phyloP scores from a whole-genome alignment of 1,139 yeast species.

The Scheffersomyces illinoinensis region DNA sequence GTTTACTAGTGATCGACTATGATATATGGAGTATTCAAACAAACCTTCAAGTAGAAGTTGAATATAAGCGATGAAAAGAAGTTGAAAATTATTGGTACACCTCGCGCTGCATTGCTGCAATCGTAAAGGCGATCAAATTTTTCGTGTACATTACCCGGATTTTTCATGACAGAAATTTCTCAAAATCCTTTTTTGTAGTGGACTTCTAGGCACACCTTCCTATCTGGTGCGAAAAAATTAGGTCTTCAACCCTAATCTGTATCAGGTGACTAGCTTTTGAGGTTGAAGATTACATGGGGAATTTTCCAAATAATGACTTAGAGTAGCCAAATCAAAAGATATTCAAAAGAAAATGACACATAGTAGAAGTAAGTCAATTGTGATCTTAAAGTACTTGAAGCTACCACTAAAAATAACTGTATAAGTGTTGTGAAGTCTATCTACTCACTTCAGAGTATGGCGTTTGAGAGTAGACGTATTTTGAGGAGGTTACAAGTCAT shows the following conservation, averaged over 20 bases:
- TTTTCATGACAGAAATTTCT: background rate
- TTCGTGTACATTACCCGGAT: conserved; percentile 2
- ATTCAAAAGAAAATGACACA: too few species aligned
- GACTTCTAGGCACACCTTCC: conserved; percentile 11
- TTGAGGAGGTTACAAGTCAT: too few species aligned
- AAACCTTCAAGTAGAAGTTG: conserved; percentile 1
- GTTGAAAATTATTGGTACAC: background rate
- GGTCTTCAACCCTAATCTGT: conserved; percentile 10
- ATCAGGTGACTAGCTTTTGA: conserved; percentile 9
- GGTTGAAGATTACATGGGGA: background rate
- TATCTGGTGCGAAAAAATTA: conserved; percentile 5
- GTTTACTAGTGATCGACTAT: conserved; percentile 15
- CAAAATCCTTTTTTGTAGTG: conserved; percentile 7
- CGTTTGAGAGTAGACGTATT: too few species aligned
- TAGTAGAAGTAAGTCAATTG: background rate
- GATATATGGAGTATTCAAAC: conserved; percentile 1
- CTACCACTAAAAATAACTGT: too few species aligned
- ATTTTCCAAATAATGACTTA: background rate
- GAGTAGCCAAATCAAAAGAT: background rate
- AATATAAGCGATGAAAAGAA: conserved; percentile 1
- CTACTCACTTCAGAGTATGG: too few species aligned
- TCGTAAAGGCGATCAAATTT: background rate
- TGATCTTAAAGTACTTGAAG: background rate
- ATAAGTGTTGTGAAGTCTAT: too few species aligned
- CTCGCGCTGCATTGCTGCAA: background rate